These are phyloP conservation scores for Saposhnikovia divaricata DNA, from an alignment of 129 eudicot species.

Conservation along the genomic window DNA sequence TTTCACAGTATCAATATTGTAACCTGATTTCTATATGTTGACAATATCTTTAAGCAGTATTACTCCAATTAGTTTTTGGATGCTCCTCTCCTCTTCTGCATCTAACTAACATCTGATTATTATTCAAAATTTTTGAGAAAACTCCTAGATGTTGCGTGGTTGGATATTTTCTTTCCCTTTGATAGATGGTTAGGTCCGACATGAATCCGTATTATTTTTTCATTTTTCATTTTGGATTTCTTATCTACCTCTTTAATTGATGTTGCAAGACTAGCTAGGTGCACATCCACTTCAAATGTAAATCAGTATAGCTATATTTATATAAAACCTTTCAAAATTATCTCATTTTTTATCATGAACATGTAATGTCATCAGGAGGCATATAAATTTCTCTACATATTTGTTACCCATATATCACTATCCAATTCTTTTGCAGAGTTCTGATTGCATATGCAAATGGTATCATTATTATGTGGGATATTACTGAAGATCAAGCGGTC, in stretches of 20 bases:
- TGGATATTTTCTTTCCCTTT: background rate
- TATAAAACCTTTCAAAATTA: background rate
- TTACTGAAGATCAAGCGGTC: conserved; percentile 60
- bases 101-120: background rate
- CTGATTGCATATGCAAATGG: conserved; percentile 85
- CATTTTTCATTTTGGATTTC: background rate
- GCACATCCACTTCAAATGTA: background rate
- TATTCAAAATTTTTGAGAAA: background rate
- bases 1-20: background rate
- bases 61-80: background rate
- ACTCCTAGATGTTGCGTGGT: background rate
- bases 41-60: background rate
- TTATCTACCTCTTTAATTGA: background rate
- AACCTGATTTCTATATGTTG: background rate
- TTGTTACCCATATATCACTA: conserved; percentile 16
- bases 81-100: background rate
- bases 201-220: background rate
- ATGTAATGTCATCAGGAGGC: background rate
- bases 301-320: background rate
- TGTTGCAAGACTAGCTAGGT: background rate
- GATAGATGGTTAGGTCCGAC: background rate
- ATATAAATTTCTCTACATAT: background rate
- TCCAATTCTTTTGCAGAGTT: conserved; percentile 42
- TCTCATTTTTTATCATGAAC: background rate
- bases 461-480: conserved; percentile 73